Base-by-base conservation (phyloP, 2,329 filamentous ascomycete genomes). In the Lasiodiplodia sp. region DNA sequence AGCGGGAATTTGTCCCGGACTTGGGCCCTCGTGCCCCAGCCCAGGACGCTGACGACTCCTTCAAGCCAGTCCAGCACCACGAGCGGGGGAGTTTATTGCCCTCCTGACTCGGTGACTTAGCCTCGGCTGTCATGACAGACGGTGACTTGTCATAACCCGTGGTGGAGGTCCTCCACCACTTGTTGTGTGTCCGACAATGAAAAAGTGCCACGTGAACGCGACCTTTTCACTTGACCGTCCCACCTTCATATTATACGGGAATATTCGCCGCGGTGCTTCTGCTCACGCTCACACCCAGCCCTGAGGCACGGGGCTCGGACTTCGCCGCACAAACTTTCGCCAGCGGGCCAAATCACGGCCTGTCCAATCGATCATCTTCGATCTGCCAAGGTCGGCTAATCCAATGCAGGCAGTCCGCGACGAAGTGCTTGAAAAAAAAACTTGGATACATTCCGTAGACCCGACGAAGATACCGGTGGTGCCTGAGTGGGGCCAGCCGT, bases 311-410 rank as follows among this genome's bases (percentile, higher is more conserved):
- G 58, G 58, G 28, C 60, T 52, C 60, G 60, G 60, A 34, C 60
- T 47, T 49, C 44, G 47, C 60, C 47, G 60, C 60, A 64, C 60
- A 23, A 12, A 40, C 47, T 31, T 37, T 38, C 60, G 25, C 51
- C 44, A 52, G 47, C 47, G 47, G 47, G 23, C 60, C 23, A 23
- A 31, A 64, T 47, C 44, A 52, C n/a, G 28, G 16, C 18, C 21
- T 21, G 11, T 64, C 60, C 60, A 64, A 64, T 64, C 60, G 47
- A 52, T 64, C 44, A 25, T 12, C 47, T 40, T 64, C 60, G 60
- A 64, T 64, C 47, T 64, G 60, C 60, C 60, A 64, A 64, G 60
- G 28, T 40, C 47, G 28, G 47, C 60, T 64, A 64, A 40, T 10
- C 60, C 44, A 38, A 40, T 28, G n/a, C 14, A 12, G 60, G 60